These are phyloP conservation scores for Millerozyma miso DNA, from an alignment of 805 yeast species.

Conservation along the genomic window DNA sequence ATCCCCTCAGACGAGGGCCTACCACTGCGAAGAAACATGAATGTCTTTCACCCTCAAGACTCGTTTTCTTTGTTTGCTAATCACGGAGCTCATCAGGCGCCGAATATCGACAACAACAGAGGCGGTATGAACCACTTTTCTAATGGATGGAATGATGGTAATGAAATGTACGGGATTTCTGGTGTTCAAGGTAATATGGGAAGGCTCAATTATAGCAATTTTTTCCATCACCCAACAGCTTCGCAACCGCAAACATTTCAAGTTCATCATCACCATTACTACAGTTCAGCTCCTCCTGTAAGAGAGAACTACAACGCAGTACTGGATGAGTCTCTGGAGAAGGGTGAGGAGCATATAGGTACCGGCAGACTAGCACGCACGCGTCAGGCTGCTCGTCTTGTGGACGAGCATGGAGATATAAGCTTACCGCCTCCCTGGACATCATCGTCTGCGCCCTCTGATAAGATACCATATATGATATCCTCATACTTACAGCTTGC, in stretches of 20 bases:
- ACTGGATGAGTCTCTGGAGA: neutral
- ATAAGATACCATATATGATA: slow-evolving; percentile 50
- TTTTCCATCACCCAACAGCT: neutral
- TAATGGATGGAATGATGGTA: slow-evolving; percentile 11
- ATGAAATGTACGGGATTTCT: slow-evolving; percentile 12
- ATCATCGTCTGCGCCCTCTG: slow-evolving; percentile 44
- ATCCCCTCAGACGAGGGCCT: slow-evolving; percentile 1
- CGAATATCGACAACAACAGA: slow-evolving; percentile 10
- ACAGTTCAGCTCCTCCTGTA: slow-evolving; percentile 9
- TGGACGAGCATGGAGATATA: neutral
- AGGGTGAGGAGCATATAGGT: neutral
- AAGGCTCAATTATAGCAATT: neutral
- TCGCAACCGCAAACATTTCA: slow-evolving; percentile 7
- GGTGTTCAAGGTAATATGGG: slow-evolving; percentile 10
- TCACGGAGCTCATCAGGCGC: neutral
- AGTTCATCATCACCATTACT: slow-evolving; percentile 48
- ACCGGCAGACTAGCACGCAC: slow-evolving; percentile 1
- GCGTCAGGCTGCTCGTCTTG: neutral
- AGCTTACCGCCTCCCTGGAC: slow-evolving; percentile 61
- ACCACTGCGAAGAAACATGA: slow-evolving; percentile 8
- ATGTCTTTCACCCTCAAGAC: slow-evolving; percentile 11
- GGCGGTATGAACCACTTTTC: slow-evolving; percentile 12
- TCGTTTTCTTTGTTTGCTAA: slow-evolving; percentile 12
- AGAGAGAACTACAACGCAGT: neutral
- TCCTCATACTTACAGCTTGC: slow-evolving; percentile 59